Conservation (phyloP, 2,329 filamentous ascomycete species). For the Biscogniauxia marginata region DNA sequence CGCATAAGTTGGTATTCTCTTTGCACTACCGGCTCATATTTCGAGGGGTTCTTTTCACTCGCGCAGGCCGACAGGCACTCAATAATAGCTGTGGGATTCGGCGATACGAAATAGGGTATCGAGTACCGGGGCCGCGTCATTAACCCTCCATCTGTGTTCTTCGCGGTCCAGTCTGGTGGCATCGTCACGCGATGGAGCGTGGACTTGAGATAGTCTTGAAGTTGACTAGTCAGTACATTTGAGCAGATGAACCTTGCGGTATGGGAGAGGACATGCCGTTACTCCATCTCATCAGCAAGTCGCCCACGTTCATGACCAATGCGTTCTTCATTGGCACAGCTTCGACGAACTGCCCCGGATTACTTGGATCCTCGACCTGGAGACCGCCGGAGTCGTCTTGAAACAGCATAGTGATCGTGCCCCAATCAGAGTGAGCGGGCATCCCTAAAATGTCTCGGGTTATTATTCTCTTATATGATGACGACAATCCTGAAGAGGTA, state of each 20-base stretch:
- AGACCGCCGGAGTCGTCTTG: constrained; percentile 46
- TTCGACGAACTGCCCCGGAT: constrained; percentile 36
- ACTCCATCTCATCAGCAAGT: constrained; percentile 41
- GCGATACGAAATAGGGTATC: constrained; percentile 58
- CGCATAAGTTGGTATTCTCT: constrained; percentile 30
- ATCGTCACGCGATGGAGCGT: constrained; percentile 52
- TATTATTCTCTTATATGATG: neutral
- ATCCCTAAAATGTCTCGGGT: constrained; percentile 23
- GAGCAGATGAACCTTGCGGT: neutral
- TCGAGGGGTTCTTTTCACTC: constrained; percentile 41
- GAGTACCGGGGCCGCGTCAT: constrained; percentile 55
- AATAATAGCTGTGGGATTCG: constrained; percentile 48
- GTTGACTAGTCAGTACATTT: neutral
- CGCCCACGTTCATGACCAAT: constrained; percentile 41
- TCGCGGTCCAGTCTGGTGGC: constrained; percentile 35
- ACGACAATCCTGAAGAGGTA: neutral
- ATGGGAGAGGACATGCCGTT: constrained; percentile 31
- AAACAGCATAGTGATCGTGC: constrained; percentile 47
- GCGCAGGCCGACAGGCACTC: constrained; percentile 50
- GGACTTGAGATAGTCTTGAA: constrained; percentile 48
- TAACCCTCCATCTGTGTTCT: constrained; percentile 31
- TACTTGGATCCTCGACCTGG: constrained; percentile 42
- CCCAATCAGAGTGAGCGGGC: constrained; percentile 33
- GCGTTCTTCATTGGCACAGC: constrained; percentile 33
- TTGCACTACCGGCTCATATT: constrained; percentile 45